Conservation (phyloP, 2,329 filamentous ascomycete species). For the Dactylellina leptospora region DNA sequence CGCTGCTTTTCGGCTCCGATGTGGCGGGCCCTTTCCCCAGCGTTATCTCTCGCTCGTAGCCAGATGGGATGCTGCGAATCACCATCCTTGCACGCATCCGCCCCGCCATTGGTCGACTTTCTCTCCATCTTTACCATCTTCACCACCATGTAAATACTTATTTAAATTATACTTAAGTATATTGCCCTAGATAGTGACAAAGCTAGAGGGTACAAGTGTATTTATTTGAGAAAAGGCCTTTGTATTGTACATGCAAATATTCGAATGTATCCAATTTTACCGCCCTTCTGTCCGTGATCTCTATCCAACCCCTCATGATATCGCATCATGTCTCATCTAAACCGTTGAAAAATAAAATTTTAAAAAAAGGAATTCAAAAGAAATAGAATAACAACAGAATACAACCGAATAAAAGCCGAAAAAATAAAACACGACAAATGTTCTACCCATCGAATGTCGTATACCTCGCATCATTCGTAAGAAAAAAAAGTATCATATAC, state of each 20-base stretch:
- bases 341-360: not conserved
- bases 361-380: not conserved
- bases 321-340: conserved; percentile 4
- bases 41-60: not conserved
- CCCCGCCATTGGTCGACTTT: not conserved
- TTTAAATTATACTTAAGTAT: too few relatives aligned
- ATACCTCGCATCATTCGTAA: not conserved
- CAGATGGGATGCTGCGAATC: not conserved
- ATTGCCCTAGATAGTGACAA: too few relatives aligned
- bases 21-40: not conserved
- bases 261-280: not conserved
- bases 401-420: not conserved
- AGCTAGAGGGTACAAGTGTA: too few relatives aligned
- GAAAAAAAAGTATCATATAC: not conserved
- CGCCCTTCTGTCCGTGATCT: not conserved
- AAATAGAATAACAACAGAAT: not conserved
- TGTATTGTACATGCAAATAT: not conserved
- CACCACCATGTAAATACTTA: not conserved
- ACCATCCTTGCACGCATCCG: too few relatives aligned
- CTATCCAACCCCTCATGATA: not conserved
- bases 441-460: not conserved
- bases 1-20: conserved; percentile 1
- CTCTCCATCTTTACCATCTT: not conserved
- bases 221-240: too few relatives aligned
- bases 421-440: not conserved